Evolutionary conservation across 257 asterid genomes (phyloP), one percentile per base, ranked within the genome.

Genomic region (Petrea volubilis): DNA sequence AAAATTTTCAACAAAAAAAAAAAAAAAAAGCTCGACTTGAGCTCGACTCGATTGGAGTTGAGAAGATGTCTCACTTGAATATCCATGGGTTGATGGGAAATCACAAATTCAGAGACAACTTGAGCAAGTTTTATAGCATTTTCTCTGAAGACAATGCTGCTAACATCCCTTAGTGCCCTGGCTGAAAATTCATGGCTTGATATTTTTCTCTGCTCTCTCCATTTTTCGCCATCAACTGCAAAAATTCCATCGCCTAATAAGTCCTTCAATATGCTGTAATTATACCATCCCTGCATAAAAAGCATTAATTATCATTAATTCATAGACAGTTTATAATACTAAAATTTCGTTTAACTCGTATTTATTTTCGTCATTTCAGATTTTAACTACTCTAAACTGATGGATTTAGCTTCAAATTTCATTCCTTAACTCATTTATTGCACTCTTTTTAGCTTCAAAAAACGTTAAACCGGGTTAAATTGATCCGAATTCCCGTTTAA

Each of bases 221-320:
- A 91, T 74, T 82, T 84, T 7, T 88, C 95, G 7, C 95, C 97
- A 73, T 91, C 97, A 53, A 91, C 96, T 0, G 92, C 23, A 74
- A 91, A 91, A 73, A 91, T 88, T 25, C 96, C 96, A 31, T 88
- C 96, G 2, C 97, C 96, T 61, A 90, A 53, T 13, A 90, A 81
- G 43, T 81, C 88, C 43, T 52, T 81, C 36, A 86, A 72, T 50
- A 74, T 79, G 72, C 41, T 68, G 61, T 85, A 66, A 64, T 82
- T 78, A 78, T 85, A 46, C 64, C 38, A 28, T 67, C 96, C 97
- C 97, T 91, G 81, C 47, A n/a, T 15, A 68, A 59, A 5, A 62
- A 3, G 38, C 1, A 21, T 28, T 13, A 4, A 13, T 27, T 5
- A 24, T 5, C 9, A n/a, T 5, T 15, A 52, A 52, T 18, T 36